A percentile compares a stretch with the other conserved stretches of the same genome.
Evolutionary conservation across 2,329 filamentous ascomycete genomes (phyloP).

Genomic region (Scytalidium lignicola): DNA sequence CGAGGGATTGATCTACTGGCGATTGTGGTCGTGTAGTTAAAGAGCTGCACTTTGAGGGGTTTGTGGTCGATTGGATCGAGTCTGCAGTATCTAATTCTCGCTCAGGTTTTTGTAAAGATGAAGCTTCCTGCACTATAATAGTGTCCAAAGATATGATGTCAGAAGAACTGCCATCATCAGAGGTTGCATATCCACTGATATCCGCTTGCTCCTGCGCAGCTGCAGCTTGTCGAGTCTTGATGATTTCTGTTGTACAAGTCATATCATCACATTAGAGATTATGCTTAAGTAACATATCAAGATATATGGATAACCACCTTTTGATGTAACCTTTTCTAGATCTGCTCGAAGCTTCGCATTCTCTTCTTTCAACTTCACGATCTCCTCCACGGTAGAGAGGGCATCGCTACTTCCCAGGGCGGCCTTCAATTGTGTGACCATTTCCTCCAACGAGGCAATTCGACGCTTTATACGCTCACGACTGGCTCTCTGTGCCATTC

Average conservation of each 20-base stretch:
- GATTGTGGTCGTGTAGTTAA: not conserved
- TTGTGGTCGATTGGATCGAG: not conserved
- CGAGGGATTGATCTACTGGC: not conserved
- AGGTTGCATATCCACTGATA: not conserved
- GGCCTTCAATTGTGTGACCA: conserved; percentile 21
- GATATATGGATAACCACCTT: not conserved
- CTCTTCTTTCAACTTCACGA: not conserved
- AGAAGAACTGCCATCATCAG: not conserved
- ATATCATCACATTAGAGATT: too few relatives aligned
- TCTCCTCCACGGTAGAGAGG: not conserved
- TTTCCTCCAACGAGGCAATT: conserved; percentile 26
- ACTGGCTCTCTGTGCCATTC: conserved; percentile 27
- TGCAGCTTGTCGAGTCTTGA: not conserved
- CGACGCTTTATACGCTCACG: conserved; percentile 28
- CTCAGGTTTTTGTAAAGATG: not conserved
- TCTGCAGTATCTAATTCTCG: not conserved
- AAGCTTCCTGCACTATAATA: not conserved
- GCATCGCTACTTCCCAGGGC: not conserved
- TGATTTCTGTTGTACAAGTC: not conserved
- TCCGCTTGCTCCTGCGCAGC: not conserved
- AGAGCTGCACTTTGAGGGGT: not conserved
- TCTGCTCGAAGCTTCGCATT: not conserved
- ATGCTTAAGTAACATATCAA: too few relatives aligned
- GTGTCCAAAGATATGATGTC: not conserved
- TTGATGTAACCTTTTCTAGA: not conserved